phyloP scores from a whole-genome alignment of 352 stramenopile genomes.

The Blastocystis sp. region DNA sequence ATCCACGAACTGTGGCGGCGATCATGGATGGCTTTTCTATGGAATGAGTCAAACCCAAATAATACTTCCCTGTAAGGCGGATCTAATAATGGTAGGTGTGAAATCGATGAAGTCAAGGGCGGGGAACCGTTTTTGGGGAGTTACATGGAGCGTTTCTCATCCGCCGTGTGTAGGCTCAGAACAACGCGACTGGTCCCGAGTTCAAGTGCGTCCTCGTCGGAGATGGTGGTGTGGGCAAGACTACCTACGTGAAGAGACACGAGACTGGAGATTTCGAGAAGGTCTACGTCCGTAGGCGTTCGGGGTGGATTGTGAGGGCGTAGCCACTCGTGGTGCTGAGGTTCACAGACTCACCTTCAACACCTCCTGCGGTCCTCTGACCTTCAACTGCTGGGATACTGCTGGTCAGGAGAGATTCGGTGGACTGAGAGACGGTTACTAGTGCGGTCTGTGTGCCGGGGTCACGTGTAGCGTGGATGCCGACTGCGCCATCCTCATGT shows the following conservation, averaged over 20 bases:
- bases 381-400: slow-evolving; percentile 99
- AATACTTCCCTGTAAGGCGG: not conserved
- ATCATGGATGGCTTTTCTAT: not conserved
- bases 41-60: not conserved
- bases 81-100: not conserved
- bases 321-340: slow-evolving; percentile 95
- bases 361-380: slow-evolving; percentile 97
- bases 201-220: slow-evolving; percentile 99
- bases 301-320: not conserved
- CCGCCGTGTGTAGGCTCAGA: slow-evolving; percentile 47
- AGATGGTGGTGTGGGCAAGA: slow-evolving; percentile 98
- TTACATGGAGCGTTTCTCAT: slow-evolving; percentile 13
- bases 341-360: slow-evolving; percentile 97
- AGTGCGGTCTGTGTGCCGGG: slow-evolving; percentile 73
- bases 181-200: slow-evolving; percentile 82
- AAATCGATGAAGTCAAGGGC: not conserved
- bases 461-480: slow-evolving; percentile 84
- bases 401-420: slow-evolving; percentile 98
- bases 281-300: slow-evolving; percentile 88
- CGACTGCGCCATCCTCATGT: slow-evolving; percentile 99
- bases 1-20: not conserved
- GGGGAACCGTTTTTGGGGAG: not conserved
- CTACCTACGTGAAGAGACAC: slow-evolving; percentile 99
- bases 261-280: slow-evolving; percentile 99
- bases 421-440: slow-evolving; percentile 90